Evolutionary conservation across 2,329 filamentous ascomycete species (phyloP).

Genomic region (Chalara sp.): DNA sequence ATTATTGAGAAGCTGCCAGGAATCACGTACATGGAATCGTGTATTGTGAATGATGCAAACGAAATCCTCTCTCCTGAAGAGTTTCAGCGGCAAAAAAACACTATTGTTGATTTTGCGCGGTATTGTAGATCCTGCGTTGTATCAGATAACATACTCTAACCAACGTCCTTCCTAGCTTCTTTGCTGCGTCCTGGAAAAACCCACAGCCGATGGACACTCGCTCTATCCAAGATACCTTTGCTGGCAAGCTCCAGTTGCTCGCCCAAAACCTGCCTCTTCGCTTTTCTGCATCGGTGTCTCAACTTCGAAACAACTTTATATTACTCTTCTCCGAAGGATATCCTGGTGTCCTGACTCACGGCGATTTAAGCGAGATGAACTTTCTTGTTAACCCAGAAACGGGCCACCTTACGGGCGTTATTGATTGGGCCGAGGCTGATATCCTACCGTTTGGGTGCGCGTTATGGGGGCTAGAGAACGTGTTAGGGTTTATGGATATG

Average conservation of each 20-base stretch:
- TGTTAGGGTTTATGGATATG: conserved; percentile 1
- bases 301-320: neutral
- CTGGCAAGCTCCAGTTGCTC: conserved; percentile 1
- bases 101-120: too few relatives aligned
- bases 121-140: too few relatives aligned
- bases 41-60: too few relatives aligned
- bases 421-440: conserved; percentile 36
- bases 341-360: conserved; percentile 1
- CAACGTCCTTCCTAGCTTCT: too few relatives aligned
- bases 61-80: too few relatives aligned
- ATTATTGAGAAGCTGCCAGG: too few relatives aligned
- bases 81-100: too few relatives aligned
- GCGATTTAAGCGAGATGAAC: neutral
- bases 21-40: too few relatives aligned
- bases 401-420: conserved; percentile 31
- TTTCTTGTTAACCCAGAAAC: conserved; percentile 1
- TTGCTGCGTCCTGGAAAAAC: too few relatives aligned
- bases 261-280: neutral
- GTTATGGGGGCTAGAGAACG: neutral
- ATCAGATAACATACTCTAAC: too few relatives aligned
- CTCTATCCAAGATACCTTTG: conserved; percentile 3
- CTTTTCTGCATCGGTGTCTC: neutral
- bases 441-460: conserved; percentile 31
- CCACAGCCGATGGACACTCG: conserved; percentile 1
- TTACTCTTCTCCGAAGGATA: neutral